phyloP scores from a whole-genome alignment of 495 filamentous ascomycete species.

The Pyronema omphalodes region DNA sequence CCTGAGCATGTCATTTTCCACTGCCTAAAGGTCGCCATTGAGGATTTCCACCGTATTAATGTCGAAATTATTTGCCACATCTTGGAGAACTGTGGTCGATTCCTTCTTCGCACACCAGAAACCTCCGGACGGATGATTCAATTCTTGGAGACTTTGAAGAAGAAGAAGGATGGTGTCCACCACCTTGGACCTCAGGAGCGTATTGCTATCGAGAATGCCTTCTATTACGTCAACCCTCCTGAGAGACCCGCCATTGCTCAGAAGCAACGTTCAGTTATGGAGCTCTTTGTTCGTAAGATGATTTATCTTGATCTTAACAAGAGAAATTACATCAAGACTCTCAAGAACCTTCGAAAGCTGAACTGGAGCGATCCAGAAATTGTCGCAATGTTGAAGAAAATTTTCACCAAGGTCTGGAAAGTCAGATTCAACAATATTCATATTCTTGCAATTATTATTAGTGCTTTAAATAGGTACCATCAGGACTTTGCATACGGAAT shows the following conservation, averaged over 20 bases:
- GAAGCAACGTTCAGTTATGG: constrained; percentile 84
- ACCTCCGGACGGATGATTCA: constrained; percentile 81
- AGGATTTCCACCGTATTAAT: constrained; percentile 96
- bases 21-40: constrained; percentile 88
- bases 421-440: constrained; percentile 97
- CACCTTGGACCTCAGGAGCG: constrained; percentile 77
- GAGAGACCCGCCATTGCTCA: constrained; percentile 85
- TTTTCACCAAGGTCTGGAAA: constrained; percentile 90
- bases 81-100: constrained; percentile 94
- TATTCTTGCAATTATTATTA: constrained; percentile 78
- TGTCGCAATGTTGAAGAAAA: constrained; percentile 56
- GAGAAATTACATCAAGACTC: constrained; percentile 75
- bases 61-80: constrained; percentile 96
- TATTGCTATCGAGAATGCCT: constrained; percentile 95
- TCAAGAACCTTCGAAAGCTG: constrained; percentile 83
- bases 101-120: constrained; percentile 82
- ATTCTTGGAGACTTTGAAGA: constrained; percentile 83
- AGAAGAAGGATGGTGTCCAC: constrained; percentile 91
- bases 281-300: constrained; percentile 78
- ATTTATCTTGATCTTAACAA: constrained; percentile 88
- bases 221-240: constrained; percentile 95
- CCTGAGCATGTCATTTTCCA: constrained; percentile 99
- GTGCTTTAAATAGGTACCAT: constrained; percentile 76
- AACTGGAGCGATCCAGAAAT: constrained; percentile 93
- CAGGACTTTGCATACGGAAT: constrained; percentile 72